Evolutionary conservation across 2,329 filamentous ascomycete species (phyloP), one percentile per base, ranked within the genome.

Genomic region (Penicillium italicum): DNA sequence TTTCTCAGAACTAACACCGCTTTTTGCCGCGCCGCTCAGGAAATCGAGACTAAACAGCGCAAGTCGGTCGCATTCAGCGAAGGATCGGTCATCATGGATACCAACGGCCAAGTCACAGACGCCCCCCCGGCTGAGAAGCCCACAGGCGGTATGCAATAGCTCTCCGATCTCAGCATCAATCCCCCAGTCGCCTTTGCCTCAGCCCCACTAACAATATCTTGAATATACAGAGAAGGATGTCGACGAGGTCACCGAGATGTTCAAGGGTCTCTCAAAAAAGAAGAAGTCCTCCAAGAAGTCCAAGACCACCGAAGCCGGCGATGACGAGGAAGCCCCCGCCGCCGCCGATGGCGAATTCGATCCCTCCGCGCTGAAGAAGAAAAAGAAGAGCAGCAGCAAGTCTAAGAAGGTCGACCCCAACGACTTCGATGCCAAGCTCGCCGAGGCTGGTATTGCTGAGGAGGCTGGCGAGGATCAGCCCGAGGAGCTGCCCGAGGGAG

Each of bases 1-100:
- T 54, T 53, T 43, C 49, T 37, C 33, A 33, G 28, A 48, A 67
- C 69, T 73, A 65, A 72, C 72, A 56, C 62, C 46, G 55, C 54
- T 41, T 61, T 59, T 65, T 62, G 51, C 57, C 59, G 43, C 48
- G 56, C 55, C 50, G 44, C 55, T 53, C 59, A 79, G 77, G 75
- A 78, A 69, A 72, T 76, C 61, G 64, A 74, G 59, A 66, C 74
- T 36, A 91, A 89, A 76, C 85, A 88, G 70, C 89, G 92, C 78
- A 96, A 97, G 79, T 95, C 91, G 44, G 93, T 97, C 70, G 87
- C 91, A 63, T 97, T 97, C 76, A 92, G 88, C 73, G 89, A 94
- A 76, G 90, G 90, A 70, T 85, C 90, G 68, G 84, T 89, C 64
- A 86, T 96, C 69, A 92, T 97, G 74, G 90, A 96, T 80, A 85